These are phyloP conservation scores for Mycena indigotica DNA, from an alignment of 768 basidiomycete genomes.

Conservation along the genomic window DNA sequence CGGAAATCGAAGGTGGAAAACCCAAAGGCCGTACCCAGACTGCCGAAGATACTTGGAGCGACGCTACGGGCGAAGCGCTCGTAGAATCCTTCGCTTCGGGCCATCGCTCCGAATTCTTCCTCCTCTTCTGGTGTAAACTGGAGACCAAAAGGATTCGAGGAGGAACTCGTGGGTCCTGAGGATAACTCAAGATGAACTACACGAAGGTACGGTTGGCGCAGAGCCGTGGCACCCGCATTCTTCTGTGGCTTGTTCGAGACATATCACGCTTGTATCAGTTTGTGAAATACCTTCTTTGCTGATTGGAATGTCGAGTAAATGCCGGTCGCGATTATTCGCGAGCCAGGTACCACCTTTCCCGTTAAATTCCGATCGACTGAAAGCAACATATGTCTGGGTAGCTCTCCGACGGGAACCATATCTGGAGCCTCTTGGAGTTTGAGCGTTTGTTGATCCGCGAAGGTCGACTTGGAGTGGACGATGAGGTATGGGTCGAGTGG, in stretches of 20 bases:
- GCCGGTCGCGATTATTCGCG: conserved; percentile 92
- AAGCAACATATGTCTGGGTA: conserved; percentile 92
- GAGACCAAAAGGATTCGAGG: conserved; percentile 82
- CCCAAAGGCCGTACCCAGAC: conserved; percentile 61
- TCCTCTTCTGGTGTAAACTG: conserved; percentile 96
- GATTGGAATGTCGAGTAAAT: conserved; percentile 97
- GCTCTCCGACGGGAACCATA: conserved; percentile 98
- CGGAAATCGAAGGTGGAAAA: neutral
- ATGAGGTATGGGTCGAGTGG: conserved; percentile 96
- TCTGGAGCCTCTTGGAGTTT: conserved; percentile 99
- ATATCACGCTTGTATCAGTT: too few species aligned
- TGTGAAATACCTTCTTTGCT: conserved; percentile 64
- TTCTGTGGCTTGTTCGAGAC: too few species aligned
- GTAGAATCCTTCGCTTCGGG: conserved; percentile 85
- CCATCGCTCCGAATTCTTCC: conserved; percentile 93
- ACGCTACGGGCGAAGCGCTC: conserved; percentile 93
- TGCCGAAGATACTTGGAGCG: conserved; percentile 96
- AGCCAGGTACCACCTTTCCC: conserved; percentile 92
- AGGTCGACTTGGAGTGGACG: conserved; percentile 89
- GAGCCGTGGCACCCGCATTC: conserved; percentile 80
- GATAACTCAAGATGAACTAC: conserved; percentile 91
- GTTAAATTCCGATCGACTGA: conserved; percentile 91
- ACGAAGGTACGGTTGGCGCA: conserved; percentile 93
- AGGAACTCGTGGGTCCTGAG: conserved; percentile 68
- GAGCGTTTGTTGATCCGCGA: conserved; percentile 93